Evolutionary conservation across 1,284 basidiomycete genomes (phyloP), one percentile per base, ranked within the genome.

Genomic region (Pascua guehoae): DNA sequence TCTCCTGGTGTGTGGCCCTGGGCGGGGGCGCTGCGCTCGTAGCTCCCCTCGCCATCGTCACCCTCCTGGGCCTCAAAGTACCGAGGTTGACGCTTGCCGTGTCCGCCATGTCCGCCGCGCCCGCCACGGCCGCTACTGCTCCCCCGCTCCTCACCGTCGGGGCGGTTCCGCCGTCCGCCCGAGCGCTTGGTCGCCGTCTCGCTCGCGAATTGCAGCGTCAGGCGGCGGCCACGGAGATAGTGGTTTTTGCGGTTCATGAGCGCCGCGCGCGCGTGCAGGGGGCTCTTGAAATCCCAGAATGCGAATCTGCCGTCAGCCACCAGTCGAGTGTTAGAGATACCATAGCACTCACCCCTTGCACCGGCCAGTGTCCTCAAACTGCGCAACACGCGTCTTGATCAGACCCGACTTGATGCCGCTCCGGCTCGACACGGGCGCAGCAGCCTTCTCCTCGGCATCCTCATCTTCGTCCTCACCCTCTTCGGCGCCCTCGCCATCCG

Each of bases 361-460:
- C 61, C 86, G 81, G 8, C 92, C 92, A 53, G 84, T 88, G 74
- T 98, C 95, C 73, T 98, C 91, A 66, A 98, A 98, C 15, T 92
- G 93, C 2, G 91, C 93, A 82, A 98, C 83, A 5, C 95, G 85
- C 36, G 98, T 81, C 73, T 93, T 93, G 61, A 89, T 84, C 77
- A 98, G 86, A 75, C 91, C 93, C 32, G 77, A 77, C 51, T 76
- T 75, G 61, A 83, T 82, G 12, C 73, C 71, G 12, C 70, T 68
- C 61, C 63, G 50, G n/a, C 38, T 42, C 15, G 48, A 38, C 10
- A 53, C 50, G 8, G 59, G 61, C 17, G 71, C 62, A 44, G 69
- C 70, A 5, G 64, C 67, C 11, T 63, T 71, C 12, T 72, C 66
- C n/a, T 66, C 64, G 12, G 66, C 74, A 32, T 71, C 73, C 14